These are phyloP conservation scores for Monilinia fructicola DNA, from an alignment of 2,329 filamentous ascomycete species.

Conservation along the genomic window DNA sequence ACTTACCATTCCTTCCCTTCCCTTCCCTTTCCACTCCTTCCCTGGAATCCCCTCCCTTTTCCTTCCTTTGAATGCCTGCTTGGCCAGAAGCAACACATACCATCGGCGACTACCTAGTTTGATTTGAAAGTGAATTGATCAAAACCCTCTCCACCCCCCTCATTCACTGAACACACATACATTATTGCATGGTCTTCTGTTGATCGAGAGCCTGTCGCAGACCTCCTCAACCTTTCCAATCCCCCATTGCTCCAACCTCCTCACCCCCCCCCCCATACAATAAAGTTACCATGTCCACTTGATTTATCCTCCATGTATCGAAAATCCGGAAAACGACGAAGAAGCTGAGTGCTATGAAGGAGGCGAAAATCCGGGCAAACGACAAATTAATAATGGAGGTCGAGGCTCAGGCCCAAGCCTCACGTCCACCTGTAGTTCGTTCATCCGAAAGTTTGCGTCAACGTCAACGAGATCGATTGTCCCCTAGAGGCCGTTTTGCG, in stretches of 20 bases:
- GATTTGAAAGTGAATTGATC: conserved; percentile 2
- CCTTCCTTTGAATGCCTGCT: conserved; percentile 7
- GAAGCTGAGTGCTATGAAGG: conserved; percentile 25
- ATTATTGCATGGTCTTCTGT: conserved; percentile 15
- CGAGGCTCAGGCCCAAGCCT: conserved; percentile 23
- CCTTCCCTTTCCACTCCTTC: background rate
- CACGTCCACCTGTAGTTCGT: conserved; percentile 23
- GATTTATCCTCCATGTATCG: conserved; percentile 34
- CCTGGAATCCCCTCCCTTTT: background rate
- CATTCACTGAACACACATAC: background rate
- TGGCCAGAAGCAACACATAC: conserved; percentile 8
- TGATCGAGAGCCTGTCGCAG: conserved; percentile 20
- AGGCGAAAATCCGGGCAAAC: conserved; percentile 20
- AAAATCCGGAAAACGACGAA: conserved; percentile 29
- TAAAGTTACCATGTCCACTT: conserved; percentile 6
- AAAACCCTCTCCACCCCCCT: background rate
- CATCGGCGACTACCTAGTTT: background rate
- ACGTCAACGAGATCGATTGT: conserved; percentile 41
- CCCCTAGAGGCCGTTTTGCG: conserved; percentile 37
- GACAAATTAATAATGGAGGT: conserved; percentile 22
- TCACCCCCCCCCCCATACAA: background rate
- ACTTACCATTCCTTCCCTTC: background rate
- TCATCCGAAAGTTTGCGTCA: conserved; percentile 40
- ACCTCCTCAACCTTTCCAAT: conserved; percentile 9
- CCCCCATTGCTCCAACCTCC: conserved; percentile 1